Percentiles rank a stretch among this genome's conserved stretches.
Conservation (phyloP, 108 stramenopile genomes). For the Nitzschia palea region DNA sequence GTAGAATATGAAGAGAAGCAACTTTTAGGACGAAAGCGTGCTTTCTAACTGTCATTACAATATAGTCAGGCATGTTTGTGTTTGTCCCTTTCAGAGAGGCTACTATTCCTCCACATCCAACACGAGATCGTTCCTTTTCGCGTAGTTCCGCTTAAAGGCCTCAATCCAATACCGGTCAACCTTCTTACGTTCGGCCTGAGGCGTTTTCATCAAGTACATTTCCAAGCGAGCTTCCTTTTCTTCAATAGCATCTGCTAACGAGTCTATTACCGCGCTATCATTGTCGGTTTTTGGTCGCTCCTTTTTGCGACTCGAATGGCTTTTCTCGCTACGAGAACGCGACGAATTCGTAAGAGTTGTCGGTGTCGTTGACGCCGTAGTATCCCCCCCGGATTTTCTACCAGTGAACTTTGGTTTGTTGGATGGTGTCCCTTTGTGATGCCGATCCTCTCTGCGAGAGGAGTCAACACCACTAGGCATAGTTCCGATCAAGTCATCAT, state of each 20-base stretch:
- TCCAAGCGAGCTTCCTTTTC: slow-evolving; percentile 5
- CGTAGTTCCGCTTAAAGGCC: slow-evolving; percentile 17
- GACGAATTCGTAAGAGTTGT: not conserved
- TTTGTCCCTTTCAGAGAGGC: too few relatives aligned
- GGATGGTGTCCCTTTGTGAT: too few relatives aligned
- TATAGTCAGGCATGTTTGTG: too few relatives aligned
- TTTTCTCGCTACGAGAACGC: not conserved
- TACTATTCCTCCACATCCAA: too few relatives aligned
- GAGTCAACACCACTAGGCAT: not conserved
- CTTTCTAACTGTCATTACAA: too few relatives aligned
- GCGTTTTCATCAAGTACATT: slow-evolving; percentile 3
- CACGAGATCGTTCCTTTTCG: not conserved
- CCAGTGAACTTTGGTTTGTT: not conserved
- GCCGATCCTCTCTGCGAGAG: too few relatives aligned
- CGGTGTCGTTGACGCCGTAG: not conserved
- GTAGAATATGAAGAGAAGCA: too few relatives aligned
- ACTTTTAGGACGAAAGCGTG: too few relatives aligned
- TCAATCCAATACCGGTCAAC: slow-evolving; percentile 10
- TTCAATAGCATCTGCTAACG: not conserved
- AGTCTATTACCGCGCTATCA: not conserved
- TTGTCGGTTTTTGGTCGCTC: not conserved
- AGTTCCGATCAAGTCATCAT: not conserved
- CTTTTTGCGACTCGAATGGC: not conserved
- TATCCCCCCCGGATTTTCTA: not conserved
- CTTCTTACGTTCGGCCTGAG: not conserved